Percentiles rank a stretch among this genome's conserved stretches.
Conservation (phyloP, 495 filamentous ascomycete genomes). For the Aspergillus biplanus region DNA sequence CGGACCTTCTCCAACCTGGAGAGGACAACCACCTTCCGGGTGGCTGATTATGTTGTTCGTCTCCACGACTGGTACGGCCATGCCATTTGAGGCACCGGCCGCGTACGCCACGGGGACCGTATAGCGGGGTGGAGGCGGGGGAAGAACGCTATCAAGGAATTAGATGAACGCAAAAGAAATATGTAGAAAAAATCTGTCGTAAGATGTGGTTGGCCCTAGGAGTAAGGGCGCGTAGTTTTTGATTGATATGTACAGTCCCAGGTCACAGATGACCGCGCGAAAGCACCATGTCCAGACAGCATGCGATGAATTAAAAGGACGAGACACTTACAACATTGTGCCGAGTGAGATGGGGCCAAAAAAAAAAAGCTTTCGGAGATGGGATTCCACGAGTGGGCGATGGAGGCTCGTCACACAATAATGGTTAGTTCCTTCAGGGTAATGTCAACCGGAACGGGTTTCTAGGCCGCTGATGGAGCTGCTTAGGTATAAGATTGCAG, state of each 20-base stretch:
- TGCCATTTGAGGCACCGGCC: constrained; percentile 63
- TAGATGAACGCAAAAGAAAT: constrained; percentile 13
- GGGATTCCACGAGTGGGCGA: constrained; percentile 10
- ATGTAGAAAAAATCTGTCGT: not conserved
- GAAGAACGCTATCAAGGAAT: constrained; percentile 65
- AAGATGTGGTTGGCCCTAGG: not conserved
- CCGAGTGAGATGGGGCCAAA: not conserved
- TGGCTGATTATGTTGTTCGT: constrained; percentile 86
- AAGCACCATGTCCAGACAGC: not conserved
- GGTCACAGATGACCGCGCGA: constrained; percentile 9
- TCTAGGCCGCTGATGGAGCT: constrained; percentile 2
- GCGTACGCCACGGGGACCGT: constrained; percentile 68
- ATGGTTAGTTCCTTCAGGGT: constrained; percentile 8
- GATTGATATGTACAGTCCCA: not conserved
- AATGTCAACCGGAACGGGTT: constrained; percentile 7
- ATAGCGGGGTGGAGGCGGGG: constrained; percentile 85
- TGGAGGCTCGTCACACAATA: constrained; percentile 16
- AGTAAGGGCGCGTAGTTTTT: not conserved
- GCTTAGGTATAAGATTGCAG: not conserved
- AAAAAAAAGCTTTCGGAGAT: not conserved
- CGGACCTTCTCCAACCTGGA: constrained; percentile 90
- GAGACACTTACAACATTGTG: constrained; percentile 21
- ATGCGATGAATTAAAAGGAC: not conserved
- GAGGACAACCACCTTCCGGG: constrained; percentile 69
- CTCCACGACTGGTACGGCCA: constrained; percentile 75